phyloP scores from a whole-genome alignment of 2,329 filamentous ascomycete genomes.

The Sarocladium brachiariae region DNA sequence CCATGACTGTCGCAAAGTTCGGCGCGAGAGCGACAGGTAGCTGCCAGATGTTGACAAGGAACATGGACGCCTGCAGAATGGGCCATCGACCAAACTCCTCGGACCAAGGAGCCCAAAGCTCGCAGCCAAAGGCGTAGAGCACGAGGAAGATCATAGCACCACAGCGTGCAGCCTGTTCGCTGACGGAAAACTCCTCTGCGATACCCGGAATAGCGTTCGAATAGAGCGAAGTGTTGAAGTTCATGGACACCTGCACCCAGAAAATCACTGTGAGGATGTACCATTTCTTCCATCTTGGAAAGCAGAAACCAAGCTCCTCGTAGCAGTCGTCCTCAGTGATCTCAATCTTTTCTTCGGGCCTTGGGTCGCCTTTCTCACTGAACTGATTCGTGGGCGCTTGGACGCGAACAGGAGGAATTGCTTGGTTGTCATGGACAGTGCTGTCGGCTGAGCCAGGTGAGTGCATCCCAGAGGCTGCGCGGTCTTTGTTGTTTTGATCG shows the following conservation, averaged over 20 bases:
- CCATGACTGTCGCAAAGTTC: constrained; percentile 65
- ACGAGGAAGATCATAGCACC: constrained; percentile 76
- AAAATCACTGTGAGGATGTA: constrained; percentile 67
- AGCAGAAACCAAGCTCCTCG: constrained; percentile 57
- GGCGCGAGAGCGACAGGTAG: constrained; percentile 65
- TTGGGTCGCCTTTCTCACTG: constrained; percentile 29
- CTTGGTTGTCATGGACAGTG: not conserved
- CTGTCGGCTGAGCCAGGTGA: constrained; percentile 11
- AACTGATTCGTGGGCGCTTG: constrained; percentile 6
- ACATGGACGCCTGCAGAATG: constrained; percentile 64
- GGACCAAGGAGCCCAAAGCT: constrained; percentile 82
- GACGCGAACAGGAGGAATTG: not conserved
- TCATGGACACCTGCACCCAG: constrained; percentile 69
- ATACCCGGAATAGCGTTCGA: constrained; percentile 63
- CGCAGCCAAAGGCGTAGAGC: constrained; percentile 77
- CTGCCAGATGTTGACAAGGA: constrained; percentile 73
- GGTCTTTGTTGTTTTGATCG: not conserved
- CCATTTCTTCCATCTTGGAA: constrained; percentile 60
- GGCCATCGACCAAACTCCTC: constrained; percentile 76
- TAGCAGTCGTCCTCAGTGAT: constrained; percentile 56
- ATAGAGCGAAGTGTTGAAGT: constrained; percentile 71
- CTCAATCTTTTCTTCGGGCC: constrained; percentile 31
- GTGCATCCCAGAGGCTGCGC: not conserved
- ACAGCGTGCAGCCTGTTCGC: constrained; percentile 59
- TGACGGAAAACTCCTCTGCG: constrained; percentile 59